Percentiles rank a stretch among this genome's conserved stretches.
These are phyloP conservation scores for Pseudogymnoascus sp. DNA, from an alignment of 2,329 filamentous ascomycete genomes.

Conservation along the genomic window DNA sequence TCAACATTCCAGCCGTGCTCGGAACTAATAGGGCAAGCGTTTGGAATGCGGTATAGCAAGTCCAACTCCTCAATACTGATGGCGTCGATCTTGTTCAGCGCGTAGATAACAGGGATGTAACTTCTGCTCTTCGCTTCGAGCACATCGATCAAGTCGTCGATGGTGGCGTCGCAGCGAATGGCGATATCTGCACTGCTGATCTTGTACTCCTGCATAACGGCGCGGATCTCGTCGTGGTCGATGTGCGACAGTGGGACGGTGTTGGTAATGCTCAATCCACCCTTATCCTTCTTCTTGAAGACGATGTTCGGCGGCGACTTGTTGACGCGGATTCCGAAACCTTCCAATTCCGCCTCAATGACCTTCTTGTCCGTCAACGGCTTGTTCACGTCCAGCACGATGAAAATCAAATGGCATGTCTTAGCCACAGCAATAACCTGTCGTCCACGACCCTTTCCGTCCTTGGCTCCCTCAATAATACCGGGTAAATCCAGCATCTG, in stretches of 20 bases:
- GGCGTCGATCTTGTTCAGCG: conserved; percentile 97
- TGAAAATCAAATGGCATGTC: conserved; percentile 97
- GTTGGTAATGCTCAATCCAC: conserved; percentile 90
- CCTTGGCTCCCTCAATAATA: conserved; percentile 98
- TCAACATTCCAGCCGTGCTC: conserved; percentile 98
- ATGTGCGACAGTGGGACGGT: conserved; percentile 90
- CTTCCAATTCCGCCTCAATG: conserved; percentile 91
- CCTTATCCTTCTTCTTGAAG: conserved; percentile 99
- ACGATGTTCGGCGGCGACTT: conserved; percentile 95
- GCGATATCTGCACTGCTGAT: conserved; percentile 96
- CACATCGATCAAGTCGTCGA: conserved; percentile 94
- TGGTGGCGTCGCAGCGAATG: conserved; percentile 93
- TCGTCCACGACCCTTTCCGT: conserved; percentile 92
- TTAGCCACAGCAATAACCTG: conserved; percentile 99
- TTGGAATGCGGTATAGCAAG: conserved; percentile 90
- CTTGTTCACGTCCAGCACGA: conserved; percentile 97
- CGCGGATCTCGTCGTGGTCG: conserved; percentile 92
- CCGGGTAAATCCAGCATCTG: conserved; percentile 97
- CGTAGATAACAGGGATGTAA: conserved; percentile 98
- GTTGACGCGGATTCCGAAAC: conserved; percentile 96
- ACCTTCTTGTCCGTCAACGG: conserved; percentile 93
- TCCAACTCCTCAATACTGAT: conserved; percentile 98
- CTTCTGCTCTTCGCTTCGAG: conserved; percentile 89
- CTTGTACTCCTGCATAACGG: conserved; percentile 93
- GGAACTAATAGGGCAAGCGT: conserved; percentile 93